These are phyloP conservation scores for Xylogone sp. DNA, from an alignment of 2,329 filamentous ascomycete species.

Conservation along the genomic window DNA sequence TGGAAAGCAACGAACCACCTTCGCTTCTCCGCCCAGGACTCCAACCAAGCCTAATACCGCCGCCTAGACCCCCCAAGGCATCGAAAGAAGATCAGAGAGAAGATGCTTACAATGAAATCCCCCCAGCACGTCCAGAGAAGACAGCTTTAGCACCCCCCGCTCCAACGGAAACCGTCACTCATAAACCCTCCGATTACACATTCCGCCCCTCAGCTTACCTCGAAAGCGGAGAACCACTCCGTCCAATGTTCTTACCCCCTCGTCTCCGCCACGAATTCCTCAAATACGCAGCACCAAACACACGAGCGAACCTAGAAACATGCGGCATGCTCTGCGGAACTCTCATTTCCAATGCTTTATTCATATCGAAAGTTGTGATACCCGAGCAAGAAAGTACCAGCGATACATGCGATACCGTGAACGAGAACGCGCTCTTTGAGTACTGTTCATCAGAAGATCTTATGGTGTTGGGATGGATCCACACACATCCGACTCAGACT, in stretches of 20 bases:
- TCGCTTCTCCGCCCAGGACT: not conserved
- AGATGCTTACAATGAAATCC: conserved; percentile 1
- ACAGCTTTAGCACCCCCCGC: conserved; percentile 2
- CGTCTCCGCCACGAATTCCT: conserved; percentile 73
- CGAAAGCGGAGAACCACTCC: conserved; percentile 82
- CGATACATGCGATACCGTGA: conserved; percentile 92
- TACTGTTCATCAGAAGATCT: conserved; percentile 83
- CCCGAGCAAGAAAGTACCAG: conserved; percentile 86
- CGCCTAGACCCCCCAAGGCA: conserved; percentile 23
- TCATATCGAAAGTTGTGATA: conserved; percentile 83
- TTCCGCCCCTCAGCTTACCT: conserved; percentile 84
- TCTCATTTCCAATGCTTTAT: conserved; percentile 87
- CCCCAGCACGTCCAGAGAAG: conserved; percentile 24
- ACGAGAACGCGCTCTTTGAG: conserved; percentile 80
- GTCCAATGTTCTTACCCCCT: conserved; percentile 81
- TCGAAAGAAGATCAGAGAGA: conserved; percentile 14
- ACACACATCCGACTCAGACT: conserved; percentile 93
- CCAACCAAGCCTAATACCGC: conserved; percentile 8
- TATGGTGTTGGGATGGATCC: conserved; percentile 92
- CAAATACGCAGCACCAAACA: conserved; percentile 70
- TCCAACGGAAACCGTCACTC: conserved; percentile 2
- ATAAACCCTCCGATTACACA: conserved; percentile 46
- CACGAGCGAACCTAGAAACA: conserved; percentile 78
- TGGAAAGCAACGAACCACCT: conserved; percentile 18
- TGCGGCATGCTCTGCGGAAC: conserved; percentile 93